Percentiles rank a stretch among this genome's conserved stretches.
Evolutionary conservation across 352 stramenopile genomes (phyloP).

Genomic region (Phytophthora cajani): DNA sequence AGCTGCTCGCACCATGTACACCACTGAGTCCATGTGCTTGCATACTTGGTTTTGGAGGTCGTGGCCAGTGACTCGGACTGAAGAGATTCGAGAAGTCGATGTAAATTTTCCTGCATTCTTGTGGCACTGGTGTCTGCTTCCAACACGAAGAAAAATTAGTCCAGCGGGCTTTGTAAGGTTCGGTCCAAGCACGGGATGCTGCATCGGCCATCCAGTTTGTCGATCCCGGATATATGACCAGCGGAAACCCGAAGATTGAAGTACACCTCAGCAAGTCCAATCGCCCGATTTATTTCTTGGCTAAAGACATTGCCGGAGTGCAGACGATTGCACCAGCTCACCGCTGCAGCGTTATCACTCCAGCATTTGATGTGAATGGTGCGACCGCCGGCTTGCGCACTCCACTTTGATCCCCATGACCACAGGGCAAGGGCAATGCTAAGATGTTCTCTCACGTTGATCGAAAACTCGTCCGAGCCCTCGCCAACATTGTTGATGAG

Average conservation of each 20-base stretch:
- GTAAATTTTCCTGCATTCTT: too few species aligned
- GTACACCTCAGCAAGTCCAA: constrained; percentile 22
- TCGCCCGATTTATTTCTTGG: constrained; percentile 41
- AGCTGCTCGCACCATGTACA: not conserved
- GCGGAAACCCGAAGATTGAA: constrained; percentile 19
- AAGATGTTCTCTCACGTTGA: constrained; percentile 4
- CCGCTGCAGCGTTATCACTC: constrained; percentile 31
- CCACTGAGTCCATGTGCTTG: not conserved
- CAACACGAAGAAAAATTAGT: constrained; percentile 18
- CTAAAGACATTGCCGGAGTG: constrained; percentile 10
- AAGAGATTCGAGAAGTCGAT: constrained; percentile 10
- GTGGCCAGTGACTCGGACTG: constrained; percentile 18
- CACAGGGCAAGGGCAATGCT: constrained; percentile 5
- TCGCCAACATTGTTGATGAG: not conserved
- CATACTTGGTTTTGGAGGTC: not conserved
- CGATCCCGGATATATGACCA: constrained; percentile 19
- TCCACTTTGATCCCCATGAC: constrained; percentile 1
- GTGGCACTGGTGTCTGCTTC: not conserved
- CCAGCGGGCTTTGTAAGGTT: constrained; percentile 8
- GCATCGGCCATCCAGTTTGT: constrained; percentile 34
- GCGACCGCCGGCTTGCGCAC: not conserved
- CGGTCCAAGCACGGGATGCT: constrained; percentile 24
- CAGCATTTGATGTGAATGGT: constrained; percentile 2
- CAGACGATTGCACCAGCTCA: constrained; percentile 24
- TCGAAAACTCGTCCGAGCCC: not conserved